A percentile compares a stretch with the other conserved stretches of the same genome.
phyloP scores from a whole-genome alignment of 1,139 yeast genomes.

The Suhomyces chickasaworum region DNA sequence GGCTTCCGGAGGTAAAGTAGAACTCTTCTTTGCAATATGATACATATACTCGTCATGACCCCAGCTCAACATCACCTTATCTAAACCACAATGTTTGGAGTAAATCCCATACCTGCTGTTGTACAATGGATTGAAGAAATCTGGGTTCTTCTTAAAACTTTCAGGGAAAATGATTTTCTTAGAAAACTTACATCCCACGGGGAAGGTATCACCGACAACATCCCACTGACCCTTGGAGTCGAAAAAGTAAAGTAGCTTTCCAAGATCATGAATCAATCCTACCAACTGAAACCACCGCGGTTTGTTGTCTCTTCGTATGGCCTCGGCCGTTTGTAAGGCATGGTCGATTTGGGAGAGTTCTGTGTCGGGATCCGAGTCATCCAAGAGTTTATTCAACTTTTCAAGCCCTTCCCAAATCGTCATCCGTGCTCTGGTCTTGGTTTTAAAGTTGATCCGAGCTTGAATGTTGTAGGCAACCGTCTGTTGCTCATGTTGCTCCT shows the following conservation, averaged over 20 bases:
- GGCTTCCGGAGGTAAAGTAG: conserved; percentile 64
- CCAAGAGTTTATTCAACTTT: conserved; percentile 61
- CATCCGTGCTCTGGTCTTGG: conserved; percentile 66
- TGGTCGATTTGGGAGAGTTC: conserved; percentile 75
- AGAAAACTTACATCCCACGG: conserved; percentile 70
- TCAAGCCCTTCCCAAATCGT: conserved; percentile 73
- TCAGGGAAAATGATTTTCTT: conserved; percentile 62
- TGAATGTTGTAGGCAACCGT: conserved; percentile 74
- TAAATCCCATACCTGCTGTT: conserved; percentile 69
- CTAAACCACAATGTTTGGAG: conserved; percentile 64
- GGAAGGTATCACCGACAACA: conserved; percentile 80
- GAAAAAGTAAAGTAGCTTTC: conserved; percentile 66
- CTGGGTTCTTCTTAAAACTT: conserved; percentile 62
- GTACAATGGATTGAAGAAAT: conserved; percentile 62
- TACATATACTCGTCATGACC: conserved; percentile 82
- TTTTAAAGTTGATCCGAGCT: conserved; percentile 69
- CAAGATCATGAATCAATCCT: conserved; percentile 71
- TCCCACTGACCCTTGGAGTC: conserved; percentile 81
- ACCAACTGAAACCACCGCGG: conserved; percentile 80
- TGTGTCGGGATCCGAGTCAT: conserved; percentile 76
- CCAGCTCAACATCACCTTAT: conserved; percentile 74
- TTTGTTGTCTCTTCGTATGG: conserved; percentile 64
- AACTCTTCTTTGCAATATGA: conserved; percentile 65
- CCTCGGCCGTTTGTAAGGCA: conserved; percentile 77
- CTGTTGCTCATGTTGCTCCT: conserved; percentile 69